Evolutionary conservation across 371 early-diverging fungal species (phyloP).

Genomic region (Saksenaea vasiformis): DNA sequence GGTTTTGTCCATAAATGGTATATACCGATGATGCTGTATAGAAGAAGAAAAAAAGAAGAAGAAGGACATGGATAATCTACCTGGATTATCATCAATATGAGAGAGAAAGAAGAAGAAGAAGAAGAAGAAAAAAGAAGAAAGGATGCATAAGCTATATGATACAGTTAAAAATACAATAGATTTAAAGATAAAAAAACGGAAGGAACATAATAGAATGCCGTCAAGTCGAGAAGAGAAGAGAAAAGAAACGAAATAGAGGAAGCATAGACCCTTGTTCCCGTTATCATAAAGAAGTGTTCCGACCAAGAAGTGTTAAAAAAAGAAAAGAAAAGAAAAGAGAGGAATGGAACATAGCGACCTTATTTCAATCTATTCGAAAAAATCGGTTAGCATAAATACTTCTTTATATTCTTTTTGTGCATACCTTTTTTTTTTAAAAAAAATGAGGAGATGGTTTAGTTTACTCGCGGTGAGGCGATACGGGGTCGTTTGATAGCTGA

Average conservation of each 20-base stretch:
- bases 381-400: too few species aligned
- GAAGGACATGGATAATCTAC: background rate
- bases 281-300: background rate
- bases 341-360: too few species aligned
- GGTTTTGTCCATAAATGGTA: background rate
- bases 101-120: constrained; percentile 8
- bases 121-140: constrained; percentile 11
- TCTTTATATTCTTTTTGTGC: background rate
- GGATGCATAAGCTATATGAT: background rate
- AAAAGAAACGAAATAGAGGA: background rate
- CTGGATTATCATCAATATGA: background rate
- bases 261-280: constrained; percentile 1
- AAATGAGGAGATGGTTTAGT: too few species aligned
- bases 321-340: background rate
- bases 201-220: constrained; percentile 7
- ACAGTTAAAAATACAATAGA: constrained; percentile 4
- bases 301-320: background rate
- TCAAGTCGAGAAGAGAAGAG: constrained; percentile 3
- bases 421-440: background rate
- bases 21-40: background rate
- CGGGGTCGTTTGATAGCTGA: constrained; percentile 1
- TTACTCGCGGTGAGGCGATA: background rate
- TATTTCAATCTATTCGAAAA: too few species aligned
- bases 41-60: constrained; percentile 9
- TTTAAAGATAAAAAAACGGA: background rate